Percentiles rank a stretch among this genome's conserved stretches.
These are phyloP conservation scores for Cordyceps tenuipes DNA, from an alignment of 2,329 filamentous ascomycete species.

Conservation along the genomic window DNA sequence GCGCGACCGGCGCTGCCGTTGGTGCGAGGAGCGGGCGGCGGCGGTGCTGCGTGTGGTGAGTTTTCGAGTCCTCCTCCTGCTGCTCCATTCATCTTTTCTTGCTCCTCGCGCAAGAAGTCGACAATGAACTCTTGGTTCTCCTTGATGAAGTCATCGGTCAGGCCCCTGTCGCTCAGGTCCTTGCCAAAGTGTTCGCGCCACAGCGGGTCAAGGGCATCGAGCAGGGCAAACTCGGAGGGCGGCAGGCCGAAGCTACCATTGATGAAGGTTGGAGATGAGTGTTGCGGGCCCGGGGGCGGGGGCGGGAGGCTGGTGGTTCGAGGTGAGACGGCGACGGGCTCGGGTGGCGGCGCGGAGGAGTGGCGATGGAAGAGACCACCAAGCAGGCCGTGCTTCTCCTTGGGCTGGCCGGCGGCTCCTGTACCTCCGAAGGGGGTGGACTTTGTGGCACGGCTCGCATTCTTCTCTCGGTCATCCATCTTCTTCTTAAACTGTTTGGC, in stretches of 20 bases:
- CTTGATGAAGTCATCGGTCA: constrained; percentile 58
- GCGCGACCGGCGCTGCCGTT: constrained; percentile 21
- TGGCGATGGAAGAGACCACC: constrained; percentile 57
- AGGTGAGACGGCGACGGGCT: constrained; percentile 31
- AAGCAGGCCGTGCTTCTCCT: constrained; percentile 39
- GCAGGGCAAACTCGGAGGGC: constrained; percentile 48
- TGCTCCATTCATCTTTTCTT: constrained; percentile 28
- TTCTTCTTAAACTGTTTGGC: constrained; percentile 96
- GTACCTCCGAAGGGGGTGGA: constrained; percentile 63
- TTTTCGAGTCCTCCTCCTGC: constrained; percentile 1
- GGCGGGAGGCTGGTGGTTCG: constrained; percentile 32
- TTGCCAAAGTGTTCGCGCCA: constrained; percentile 60
- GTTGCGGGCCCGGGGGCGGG: constrained; percentile 27
- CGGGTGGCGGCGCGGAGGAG: constrained; percentile 48
- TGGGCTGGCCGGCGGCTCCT: constrained; percentile 37
- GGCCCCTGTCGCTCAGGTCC: constrained; percentile 52
- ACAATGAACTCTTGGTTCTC: constrained; percentile 63
- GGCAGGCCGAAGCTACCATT: constrained; percentile 28
- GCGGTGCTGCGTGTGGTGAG: constrained; percentile 14
- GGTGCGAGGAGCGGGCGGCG: constrained; percentile 20
- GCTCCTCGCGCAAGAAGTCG: constrained; percentile 53
- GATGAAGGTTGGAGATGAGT: constrained; percentile 38
- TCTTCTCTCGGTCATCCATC: constrained; percentile 92
- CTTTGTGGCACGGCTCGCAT: constrained; percentile 79
- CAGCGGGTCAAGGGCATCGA: constrained; percentile 56